Evolutionary conservation across 1,139 yeast genomes (phyloP).

Genomic region (Kluyveromyces sp.): DNA sequence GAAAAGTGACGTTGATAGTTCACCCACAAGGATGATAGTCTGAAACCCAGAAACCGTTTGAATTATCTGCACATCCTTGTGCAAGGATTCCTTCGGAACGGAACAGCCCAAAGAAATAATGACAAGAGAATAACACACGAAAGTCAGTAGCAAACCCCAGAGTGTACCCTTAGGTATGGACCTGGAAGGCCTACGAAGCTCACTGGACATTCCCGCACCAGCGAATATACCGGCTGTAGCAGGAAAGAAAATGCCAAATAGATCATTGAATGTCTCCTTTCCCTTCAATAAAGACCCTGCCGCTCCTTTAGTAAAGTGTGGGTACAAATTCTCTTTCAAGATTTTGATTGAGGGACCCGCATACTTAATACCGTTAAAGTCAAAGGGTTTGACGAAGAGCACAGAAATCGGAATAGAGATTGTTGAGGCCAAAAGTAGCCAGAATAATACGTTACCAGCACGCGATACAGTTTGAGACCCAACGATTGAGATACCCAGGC

Average conservation of each 20-base stretch:
- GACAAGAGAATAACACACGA: constrained; percentile 64
- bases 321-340: constrained; percentile 57
- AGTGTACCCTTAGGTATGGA: constrained; percentile 89
- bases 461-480: constrained; percentile 81
- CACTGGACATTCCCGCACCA: constrained; percentile 99
- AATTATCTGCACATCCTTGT: constrained; percentile 72
- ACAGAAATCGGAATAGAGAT: constrained; percentile 77
- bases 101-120: constrained; percentile 73
- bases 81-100: constrained; percentile 69
- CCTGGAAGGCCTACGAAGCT: constrained; percentile 71
- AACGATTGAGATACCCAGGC: constrained; percentile 72
- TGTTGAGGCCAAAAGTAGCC: constrained; percentile 63
- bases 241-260: constrained; percentile 94
- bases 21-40: constrained; percentile 75
- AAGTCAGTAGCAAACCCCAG: constrained; percentile 71
- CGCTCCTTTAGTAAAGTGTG: constrained; percentile 80
- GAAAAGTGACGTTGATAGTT: constrained; percentile 79
- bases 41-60: constrained; percentile 73
- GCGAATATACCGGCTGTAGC: constrained; percentile 98
- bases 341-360: constrained; percentile 71
- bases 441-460: constrained; percentile 72
- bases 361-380: constrained; percentile 44
- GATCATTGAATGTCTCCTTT: constrained; percentile 68
- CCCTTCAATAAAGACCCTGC: constrained; percentile 73
- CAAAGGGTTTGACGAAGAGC: constrained; percentile 54